These are phyloP conservation scores for Quercus ilex DNA, from an alignment of 306 rosid species.

Conservation along the genomic window DNA sequence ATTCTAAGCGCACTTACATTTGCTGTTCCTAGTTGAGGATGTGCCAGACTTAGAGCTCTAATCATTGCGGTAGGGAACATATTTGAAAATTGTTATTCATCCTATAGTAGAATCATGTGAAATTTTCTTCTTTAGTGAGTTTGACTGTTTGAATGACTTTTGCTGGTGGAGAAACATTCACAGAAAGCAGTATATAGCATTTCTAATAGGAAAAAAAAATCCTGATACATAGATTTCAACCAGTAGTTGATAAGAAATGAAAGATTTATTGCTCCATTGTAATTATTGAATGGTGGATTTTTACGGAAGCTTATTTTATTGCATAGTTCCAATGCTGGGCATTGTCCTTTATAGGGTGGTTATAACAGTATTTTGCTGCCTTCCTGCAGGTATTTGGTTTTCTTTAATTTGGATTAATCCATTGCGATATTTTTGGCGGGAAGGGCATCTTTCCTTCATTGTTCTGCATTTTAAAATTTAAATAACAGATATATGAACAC, in stretches of 20 bases:
- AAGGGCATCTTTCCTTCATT: slow-evolving; percentile 1
- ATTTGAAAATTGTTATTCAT: not conserved
- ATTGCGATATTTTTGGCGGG: slow-evolving; percentile 1
- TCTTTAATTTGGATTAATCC: not conserved
- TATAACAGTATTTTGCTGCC: slow-evolving; percentile 17
- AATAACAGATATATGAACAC: slow-evolving; percentile 6
- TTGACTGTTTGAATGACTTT: not conserved
- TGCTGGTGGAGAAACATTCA: not conserved
- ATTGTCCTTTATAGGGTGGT: slow-evolving; percentile 8
- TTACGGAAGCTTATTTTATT: not conserved
- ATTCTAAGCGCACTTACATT: not conserved
- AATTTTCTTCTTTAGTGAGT: not conserved
- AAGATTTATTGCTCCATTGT: not conserved
- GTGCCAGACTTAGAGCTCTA: not conserved
- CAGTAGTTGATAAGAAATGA: not conserved
- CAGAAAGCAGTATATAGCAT: not conserved
- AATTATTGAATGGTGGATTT: not conserved
- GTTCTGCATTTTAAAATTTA: not conserved
- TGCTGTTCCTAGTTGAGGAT: not conserved
- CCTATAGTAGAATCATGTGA: not conserved
- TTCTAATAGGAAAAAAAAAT: not conserved
- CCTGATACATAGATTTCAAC: not conserved
- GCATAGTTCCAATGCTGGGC: not conserved
- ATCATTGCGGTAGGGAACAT: not conserved
- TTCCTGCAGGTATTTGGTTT: slow-evolving; percentile 25